These are phyloP conservation scores for Pisolithus tinctorius DNA, from an alignment of 768 basidiomycete species.

Conservation along the genomic window DNA sequence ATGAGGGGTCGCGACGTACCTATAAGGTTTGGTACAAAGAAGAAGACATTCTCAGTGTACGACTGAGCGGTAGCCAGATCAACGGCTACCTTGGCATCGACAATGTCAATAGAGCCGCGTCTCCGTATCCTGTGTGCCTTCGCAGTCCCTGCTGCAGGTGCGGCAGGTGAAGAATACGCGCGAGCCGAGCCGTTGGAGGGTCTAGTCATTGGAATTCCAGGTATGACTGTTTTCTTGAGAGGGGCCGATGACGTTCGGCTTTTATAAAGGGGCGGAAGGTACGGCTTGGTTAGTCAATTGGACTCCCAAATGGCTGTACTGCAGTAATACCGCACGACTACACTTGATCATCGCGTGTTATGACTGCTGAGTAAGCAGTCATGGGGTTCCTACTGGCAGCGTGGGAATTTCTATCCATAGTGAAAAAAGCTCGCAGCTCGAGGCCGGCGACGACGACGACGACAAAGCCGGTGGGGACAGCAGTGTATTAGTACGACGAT, in stretches of 20 bases:
- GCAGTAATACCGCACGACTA: too few relatives aligned
- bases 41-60: constrained; percentile 92
- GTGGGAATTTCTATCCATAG: neutral
- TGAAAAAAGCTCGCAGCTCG: neutral
- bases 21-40: constrained; percentile 96
- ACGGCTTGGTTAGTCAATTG: too few relatives aligned
- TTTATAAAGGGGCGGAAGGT: too few relatives aligned
- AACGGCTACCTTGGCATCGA: constrained; percentile 80
- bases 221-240: too few relatives aligned
- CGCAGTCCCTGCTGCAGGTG: constrained; percentile 21
- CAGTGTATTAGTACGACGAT: constrained; percentile 75
- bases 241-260: too few relatives aligned
- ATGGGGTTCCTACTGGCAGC: neutral
- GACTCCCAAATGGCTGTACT: too few relatives aligned
- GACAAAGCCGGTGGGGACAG: neutral
- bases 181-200: constrained; percentile 18
- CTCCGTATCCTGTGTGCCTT: constrained; percentile 29
- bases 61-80: constrained; percentile 82
- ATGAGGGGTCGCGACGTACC: constrained; percentile 42
- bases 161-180: constrained; percentile 9
- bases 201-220: constrained; percentile 10
- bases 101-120: constrained; percentile 55
- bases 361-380: too few relatives aligned
- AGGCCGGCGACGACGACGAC: neutral
- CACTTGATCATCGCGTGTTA: too few relatives aligned